Conservation (phyloP, 2,329 filamentous ascomycete species). For the Huntiella savannae region DNA sequence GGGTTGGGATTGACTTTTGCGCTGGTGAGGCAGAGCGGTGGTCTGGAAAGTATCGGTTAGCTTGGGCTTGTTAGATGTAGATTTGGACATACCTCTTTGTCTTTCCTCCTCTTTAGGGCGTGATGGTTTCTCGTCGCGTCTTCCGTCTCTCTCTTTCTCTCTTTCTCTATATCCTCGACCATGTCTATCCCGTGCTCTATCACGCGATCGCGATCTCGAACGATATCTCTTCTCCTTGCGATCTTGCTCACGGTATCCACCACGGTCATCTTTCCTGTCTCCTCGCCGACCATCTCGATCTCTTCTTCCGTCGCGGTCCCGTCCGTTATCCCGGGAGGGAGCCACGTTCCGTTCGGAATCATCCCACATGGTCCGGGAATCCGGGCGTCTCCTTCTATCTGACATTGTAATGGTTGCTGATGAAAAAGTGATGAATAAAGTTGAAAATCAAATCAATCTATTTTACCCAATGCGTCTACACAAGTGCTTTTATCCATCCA, state of each 20-base stretch:
- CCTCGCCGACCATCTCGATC: background rate
- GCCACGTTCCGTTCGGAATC: conserved; percentile 25
- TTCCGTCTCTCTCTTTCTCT: conserved; percentile 14
- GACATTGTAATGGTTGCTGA: background rate
- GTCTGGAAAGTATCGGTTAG: conserved; percentile 10
- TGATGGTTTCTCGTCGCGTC: conserved; percentile 12
- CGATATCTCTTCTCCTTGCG: conserved; percentile 10
- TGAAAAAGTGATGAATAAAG: too few species aligned
- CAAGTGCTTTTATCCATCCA: too few species aligned
- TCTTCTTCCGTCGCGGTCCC: conserved; percentile 12
- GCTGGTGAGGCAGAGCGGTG: conserved; percentile 22
- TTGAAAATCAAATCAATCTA: too few species aligned
- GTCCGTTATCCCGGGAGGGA: background rate
- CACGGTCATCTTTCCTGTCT: conserved; percentile 11
- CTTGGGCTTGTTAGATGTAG: background rate
- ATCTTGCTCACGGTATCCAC: conserved; percentile 16
- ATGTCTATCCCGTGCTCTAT: conserved; percentile 17
- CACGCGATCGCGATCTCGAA: conserved; percentile 8
- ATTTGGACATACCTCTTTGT: conserved; percentile 1
- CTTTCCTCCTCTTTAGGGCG: background rate
- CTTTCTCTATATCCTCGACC: background rate
- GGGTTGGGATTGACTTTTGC: conserved; percentile 15
- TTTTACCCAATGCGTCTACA: too few species aligned
- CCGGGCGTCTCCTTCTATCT: conserved; percentile 18
- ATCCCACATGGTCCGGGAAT: conserved; percentile 45